Conservation (phyloP, 23 red algal species). For the Gracilaria caudata region DNA sequence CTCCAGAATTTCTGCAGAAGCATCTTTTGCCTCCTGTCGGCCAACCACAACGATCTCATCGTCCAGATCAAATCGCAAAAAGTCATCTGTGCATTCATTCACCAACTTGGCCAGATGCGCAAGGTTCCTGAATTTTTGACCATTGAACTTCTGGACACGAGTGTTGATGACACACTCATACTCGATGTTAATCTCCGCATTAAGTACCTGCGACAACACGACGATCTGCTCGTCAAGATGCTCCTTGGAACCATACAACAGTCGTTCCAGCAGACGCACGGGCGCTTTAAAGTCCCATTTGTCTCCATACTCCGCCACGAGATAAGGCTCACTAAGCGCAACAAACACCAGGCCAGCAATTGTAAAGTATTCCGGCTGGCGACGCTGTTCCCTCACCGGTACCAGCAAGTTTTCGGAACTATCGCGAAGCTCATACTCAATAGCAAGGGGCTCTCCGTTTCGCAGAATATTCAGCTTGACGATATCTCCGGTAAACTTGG, state of each 20-base stretch:
- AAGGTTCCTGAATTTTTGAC: constrained; percentile 67
- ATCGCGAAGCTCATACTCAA: constrained; percentile 54
- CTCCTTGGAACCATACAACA: constrained; percentile 67
- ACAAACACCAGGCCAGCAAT: constrained; percentile 95
- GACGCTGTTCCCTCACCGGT: constrained; percentile 55
- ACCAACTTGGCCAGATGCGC: constrained; percentile 76
- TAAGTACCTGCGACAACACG: constrained; percentile 89
- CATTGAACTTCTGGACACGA: constrained; percentile 78
- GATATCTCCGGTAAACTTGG: constrained; percentile 81
- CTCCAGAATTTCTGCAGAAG: constrained; percentile 46
- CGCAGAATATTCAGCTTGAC: constrained; percentile 74
- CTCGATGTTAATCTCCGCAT: constrained; percentile 82
- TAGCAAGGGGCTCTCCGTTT: constrained; percentile 39
- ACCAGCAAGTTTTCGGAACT: constrained; percentile 72
- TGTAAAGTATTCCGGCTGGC: constrained; percentile 79
- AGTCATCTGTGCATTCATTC: constrained; percentile 39
- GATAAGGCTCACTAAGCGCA: constrained; percentile 88
- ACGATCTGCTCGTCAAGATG: constrained; percentile 86
- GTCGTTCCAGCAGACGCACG: constrained; percentile 69
- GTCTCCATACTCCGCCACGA: constrained; percentile 84
- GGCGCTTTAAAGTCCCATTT: constrained; percentile 75
- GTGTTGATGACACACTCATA: constrained; percentile 78
- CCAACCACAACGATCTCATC: constrained; percentile 80
- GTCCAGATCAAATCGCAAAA: constrained; percentile 84
- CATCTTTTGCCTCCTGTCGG: constrained; percentile 31